Percentiles rank a stretch among this genome's conserved stretches.
Evolutionary conservation across 2,329 filamentous ascomycete genomes (phyloP).

Genomic region (Xylaria arbuscula): DNA sequence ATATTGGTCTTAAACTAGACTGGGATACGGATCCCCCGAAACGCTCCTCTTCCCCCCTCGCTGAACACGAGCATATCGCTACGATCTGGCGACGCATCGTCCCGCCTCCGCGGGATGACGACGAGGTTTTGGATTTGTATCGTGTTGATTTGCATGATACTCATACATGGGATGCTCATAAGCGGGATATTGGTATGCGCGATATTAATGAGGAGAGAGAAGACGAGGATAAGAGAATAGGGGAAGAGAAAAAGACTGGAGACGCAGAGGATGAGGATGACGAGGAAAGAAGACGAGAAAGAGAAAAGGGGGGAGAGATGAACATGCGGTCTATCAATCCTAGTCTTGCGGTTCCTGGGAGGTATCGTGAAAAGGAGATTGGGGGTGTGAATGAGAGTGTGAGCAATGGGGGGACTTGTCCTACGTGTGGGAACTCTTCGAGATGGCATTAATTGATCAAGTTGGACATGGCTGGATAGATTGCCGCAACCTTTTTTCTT

Average conservation of each 20-base stretch:
- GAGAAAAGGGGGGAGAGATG: not conserved
- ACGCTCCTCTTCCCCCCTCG: constrained; percentile 16
- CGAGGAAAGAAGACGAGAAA: not conserved
- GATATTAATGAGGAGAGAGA: too few relatives aligned
- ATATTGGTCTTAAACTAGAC: too few relatives aligned
- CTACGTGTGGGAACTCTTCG: constrained; percentile 6
- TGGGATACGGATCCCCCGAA: not conserved
- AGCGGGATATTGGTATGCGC: too few relatives aligned
- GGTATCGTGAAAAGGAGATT: constrained; percentile 17
- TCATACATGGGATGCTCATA: not conserved
- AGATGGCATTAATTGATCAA: not conserved
- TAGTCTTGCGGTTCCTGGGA: constrained; percentile 32
- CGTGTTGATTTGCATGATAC: not conserved
- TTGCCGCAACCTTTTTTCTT: not conserved
- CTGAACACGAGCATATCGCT: not conserved
- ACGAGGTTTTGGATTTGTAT: constrained; percentile 45
- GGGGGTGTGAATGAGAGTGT: not conserved
- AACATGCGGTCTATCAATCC: not conserved
- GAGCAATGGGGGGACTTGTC: not conserved
- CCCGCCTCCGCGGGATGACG: constrained; percentile 43
- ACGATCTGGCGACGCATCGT: constrained; percentile 12
- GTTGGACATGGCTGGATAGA: not conserved
- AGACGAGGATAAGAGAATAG: not conserved
- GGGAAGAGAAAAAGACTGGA: too few relatives aligned
- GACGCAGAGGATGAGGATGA: constrained; percentile 31